These are phyloP conservation scores for Chalciporus piperatus DNA, from an alignment of 768 basidiomycete species.

Conservation along the genomic window DNA sequence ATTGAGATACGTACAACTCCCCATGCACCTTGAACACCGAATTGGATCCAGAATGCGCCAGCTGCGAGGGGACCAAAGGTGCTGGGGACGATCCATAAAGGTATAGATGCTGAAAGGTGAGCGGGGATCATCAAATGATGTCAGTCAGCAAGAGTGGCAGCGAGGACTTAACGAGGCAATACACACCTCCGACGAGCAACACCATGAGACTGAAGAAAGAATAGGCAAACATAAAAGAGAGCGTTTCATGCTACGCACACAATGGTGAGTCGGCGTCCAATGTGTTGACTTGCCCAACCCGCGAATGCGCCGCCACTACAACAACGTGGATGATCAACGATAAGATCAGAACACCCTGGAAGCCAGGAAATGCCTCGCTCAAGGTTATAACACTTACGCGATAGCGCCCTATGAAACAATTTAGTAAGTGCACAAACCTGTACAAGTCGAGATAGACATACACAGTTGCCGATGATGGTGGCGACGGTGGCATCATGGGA, in stretches of 20 bases:
- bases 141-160: not conserved
- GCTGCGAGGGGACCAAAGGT: constrained; percentile 67
- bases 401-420: constrained; percentile 39
- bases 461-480: constrained; percentile 81
- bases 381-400: constrained; percentile 34
- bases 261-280: constrained; percentile 80
- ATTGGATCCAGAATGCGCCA: constrained; percentile 84
- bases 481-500: constrained; percentile 61
- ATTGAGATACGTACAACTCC: constrained; percentile 58
- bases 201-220: constrained; percentile 18
- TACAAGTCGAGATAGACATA: constrained; percentile 23
- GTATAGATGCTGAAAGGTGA: constrained; percentile 49
- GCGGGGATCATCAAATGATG: not conserved
- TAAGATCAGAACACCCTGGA: not conserved
- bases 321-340: constrained; percentile 39
- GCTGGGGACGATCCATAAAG: constrained; percentile 79
- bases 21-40: constrained; percentile 90
- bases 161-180: constrained; percentile 46
- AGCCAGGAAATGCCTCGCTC: not conserved
- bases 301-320: constrained; percentile 63
- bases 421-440: not conserved
- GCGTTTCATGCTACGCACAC: constrained; percentile 28
- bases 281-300: constrained; percentile 68
- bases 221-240: not conserved
- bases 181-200: constrained; percentile 24